Percentiles rank a stretch among this genome's conserved stretches.
Conservation (phyloP, 805 yeast species). For the Metschnikowia continentalis region DNA sequence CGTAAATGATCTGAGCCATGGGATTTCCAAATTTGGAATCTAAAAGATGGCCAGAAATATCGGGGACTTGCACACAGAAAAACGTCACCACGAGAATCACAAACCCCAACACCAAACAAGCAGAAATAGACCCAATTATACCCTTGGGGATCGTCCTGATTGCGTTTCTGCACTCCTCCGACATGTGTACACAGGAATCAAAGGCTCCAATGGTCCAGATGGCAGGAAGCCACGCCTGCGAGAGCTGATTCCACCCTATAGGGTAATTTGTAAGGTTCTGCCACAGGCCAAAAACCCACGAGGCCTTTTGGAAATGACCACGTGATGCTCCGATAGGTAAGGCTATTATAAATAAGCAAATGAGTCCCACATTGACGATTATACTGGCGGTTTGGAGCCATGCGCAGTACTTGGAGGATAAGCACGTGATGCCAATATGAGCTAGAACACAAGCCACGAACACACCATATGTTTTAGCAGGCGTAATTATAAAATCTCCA, state of each 20-base stretch:
- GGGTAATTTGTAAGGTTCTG: conserved; percentile 54
- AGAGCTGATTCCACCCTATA: conserved; percentile 50
- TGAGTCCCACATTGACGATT: conserved; percentile 47
- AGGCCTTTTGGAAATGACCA: conserved; percentile 42
- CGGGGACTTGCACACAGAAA: conserved; percentile 51
- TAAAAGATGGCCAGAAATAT: conserved; percentile 20
- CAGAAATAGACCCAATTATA: conserved; percentile 53
- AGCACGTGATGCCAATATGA: conserved; percentile 50
- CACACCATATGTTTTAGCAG: conserved; percentile 57
- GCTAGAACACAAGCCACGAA: conserved; percentile 56
- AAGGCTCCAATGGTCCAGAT: conserved; percentile 75
- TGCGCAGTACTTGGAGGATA: conserved; percentile 55
- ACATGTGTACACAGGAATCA: conserved; percentile 69
- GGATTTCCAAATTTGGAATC: conserved; percentile 45
- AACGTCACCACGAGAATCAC: conserved; percentile 48
- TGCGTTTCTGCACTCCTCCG: conserved; percentile 67
- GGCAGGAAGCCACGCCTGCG: conserved; percentile 54
- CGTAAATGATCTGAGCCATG: conserved; percentile 60
- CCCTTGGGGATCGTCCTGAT: conserved; percentile 62
- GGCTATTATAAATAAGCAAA: conserved; percentile 56
- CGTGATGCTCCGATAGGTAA: conserved; percentile 54
- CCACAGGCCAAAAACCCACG: conserved; percentile 52
- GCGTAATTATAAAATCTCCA: conserved; percentile 52
- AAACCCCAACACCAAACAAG: conserved; percentile 59
- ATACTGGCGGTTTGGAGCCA: conserved; percentile 58